Base-by-base conservation (phyloP, 1,284 basidiomycete genomes). In the Tylopilus sp. region DNA sequence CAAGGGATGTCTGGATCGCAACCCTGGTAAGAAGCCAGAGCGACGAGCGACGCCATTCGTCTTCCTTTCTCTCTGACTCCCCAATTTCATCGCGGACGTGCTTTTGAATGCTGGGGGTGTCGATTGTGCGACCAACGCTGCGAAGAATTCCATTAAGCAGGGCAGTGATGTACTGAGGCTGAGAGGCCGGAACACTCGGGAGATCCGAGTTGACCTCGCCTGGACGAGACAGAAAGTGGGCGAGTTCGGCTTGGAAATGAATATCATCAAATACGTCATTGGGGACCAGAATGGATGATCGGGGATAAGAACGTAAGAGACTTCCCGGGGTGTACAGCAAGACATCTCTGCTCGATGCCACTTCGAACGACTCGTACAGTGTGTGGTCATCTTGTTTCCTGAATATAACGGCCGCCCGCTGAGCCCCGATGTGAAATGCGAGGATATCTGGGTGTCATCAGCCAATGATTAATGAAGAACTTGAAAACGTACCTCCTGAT, bases 21-120 rank as follows among this genome's bases (percentile, higher is more conserved):
- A 87, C 81, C 15, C 84, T 81, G 44, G 86, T 71, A n/a, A 84
- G 69, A 8, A 85, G 79, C 83, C 83, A 86, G 3, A 84, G 67
- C 0, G 83, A 56, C 24, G 83, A 83, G 19, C 86, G 71, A 32
- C 84, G 73, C 85, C 85, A 87, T 16, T 85, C 19, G 22, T 38
- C 24, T 16, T 55, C 54, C 10, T 38, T 16, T 22, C 13, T 16
- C 22, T 84, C 22, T 77, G 72, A 36, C 63, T 60, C 1, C 80
- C 74, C 69, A n/a, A 86, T 79, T 36, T 87, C 83, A 63, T 87
- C 84, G 13, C 60, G 66, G 8, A 68, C 61, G 32, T 52, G 64
- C 78, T 86, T 87, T 13, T 65, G 68, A 58, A 83, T 76, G 16
- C 77, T 74, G 12, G 66, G 56, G 4, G 81, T 73, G 8, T 79